These are phyloP conservation scores for Gentiana straminea DNA, from an alignment of 257 asterid species.

Conservation along the genomic window DNA sequence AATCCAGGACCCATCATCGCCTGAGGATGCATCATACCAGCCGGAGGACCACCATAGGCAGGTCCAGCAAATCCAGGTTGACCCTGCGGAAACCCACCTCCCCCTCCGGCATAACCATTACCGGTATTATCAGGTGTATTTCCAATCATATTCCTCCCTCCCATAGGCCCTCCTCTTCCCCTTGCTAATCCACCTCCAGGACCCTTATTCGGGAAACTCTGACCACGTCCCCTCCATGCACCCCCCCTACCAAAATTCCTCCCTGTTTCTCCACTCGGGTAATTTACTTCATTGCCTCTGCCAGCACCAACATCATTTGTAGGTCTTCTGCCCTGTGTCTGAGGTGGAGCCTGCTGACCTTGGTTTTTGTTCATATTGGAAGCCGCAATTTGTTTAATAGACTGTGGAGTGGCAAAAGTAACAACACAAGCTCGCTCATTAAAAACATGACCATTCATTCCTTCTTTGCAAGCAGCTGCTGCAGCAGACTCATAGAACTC, in stretches of 20 bases:
- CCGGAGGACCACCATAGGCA: constrained; percentile 37
- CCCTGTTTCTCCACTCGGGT: constrained; percentile 39
- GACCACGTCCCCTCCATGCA: constrained; percentile 46
- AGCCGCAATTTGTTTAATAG: constrained; percentile 39
- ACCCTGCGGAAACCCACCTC: constrained; percentile 9
- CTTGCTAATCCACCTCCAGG: constrained; percentile 56
- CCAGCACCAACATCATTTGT: constrained; percentile 39
- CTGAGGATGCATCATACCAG: constrained; percentile 41
- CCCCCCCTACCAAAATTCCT: constrained; percentile 46
- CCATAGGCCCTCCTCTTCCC: constrained; percentile 41
- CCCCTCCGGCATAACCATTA: constrained; percentile 31
- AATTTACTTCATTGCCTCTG: constrained; percentile 56
- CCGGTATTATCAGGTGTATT: constrained; percentile 30
- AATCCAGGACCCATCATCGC: constrained; percentile 53
- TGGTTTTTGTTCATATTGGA: constrained; percentile 33
- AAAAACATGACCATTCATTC: constrained; percentile 37
- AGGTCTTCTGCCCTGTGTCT: constrained; percentile 54
- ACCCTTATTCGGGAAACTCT: constrained; percentile 50
- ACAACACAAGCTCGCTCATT: constrained; percentile 51
- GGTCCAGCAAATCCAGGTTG: constrained; percentile 25
- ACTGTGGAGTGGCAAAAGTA: constrained; percentile 39
- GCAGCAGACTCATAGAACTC: constrained; percentile 38
- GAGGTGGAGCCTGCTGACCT: constrained; percentile 32
- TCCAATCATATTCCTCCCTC: constrained; percentile 31
- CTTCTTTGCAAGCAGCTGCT: constrained; percentile 46